These are phyloP conservation scores for Lepidium africanum DNA, from an alignment of 345 rosid genomes.

Conservation along the genomic window DNA sequence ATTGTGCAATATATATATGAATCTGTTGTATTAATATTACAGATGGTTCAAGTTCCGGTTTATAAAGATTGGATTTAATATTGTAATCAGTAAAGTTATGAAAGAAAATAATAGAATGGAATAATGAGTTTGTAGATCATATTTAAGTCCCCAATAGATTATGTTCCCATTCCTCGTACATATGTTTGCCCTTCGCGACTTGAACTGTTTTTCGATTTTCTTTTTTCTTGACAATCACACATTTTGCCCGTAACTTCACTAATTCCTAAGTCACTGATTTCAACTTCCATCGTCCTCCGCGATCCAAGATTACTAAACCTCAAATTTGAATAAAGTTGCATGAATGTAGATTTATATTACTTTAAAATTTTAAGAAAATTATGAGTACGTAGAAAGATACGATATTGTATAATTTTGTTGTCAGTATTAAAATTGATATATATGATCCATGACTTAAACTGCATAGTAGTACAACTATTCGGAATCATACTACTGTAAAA, in stretches of 20 bases:
- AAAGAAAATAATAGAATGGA: background rate
- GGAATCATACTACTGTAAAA: too few relatives aligned
- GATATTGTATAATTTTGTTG: too few relatives aligned
- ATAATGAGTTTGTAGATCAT: conserved; percentile 7
- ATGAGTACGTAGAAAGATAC: background rate
- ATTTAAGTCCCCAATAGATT: conserved; percentile 6
- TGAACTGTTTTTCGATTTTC: background rate
- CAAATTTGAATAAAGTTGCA: background rate
- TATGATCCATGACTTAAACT: too few relatives aligned
- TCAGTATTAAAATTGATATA: too few relatives aligned
- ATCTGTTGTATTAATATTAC: too few relatives aligned
- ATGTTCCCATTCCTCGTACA: conserved; percentile 1
- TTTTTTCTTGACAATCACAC: background rate
- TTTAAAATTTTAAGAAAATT: background rate
- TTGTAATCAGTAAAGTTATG: background rate
- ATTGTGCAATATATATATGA: too few relatives aligned
- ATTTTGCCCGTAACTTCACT: conserved; percentile 6
- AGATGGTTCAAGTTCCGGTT: background rate
- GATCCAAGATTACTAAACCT: conserved; percentile 13
- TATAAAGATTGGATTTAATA: background rate
- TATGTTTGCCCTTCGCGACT: background rate
- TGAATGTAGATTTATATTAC: background rate
- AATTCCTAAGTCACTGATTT: background rate
- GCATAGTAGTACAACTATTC: too few relatives aligned
- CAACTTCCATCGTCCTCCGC: background rate